These are phyloP conservation scores for Candida yuanshanica DNA, from an alignment of 805 yeast genomes.

Conservation along the genomic window DNA sequence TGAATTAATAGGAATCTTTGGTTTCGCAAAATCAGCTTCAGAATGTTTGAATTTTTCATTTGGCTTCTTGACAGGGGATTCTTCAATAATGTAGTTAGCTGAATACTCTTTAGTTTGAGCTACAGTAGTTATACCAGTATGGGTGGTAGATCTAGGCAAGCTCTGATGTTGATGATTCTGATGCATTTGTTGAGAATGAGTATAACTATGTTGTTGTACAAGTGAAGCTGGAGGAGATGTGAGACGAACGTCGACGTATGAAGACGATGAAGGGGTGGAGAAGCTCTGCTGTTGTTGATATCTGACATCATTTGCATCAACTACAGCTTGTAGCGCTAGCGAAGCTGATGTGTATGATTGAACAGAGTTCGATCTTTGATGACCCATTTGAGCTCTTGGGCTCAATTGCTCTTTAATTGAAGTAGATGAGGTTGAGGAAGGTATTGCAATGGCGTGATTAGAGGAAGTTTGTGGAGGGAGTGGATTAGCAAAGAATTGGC, in stretches of 20 bases:
- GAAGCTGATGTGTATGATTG: constrained; percentile 51
- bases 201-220: constrained; percentile 6
- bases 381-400: constrained; percentile 20
- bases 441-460: constrained; percentile 48
- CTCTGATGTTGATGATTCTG: constrained; percentile 11
- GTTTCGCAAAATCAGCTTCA: constrained; percentile 13
- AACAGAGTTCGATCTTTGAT: constrained; percentile 34
- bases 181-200: constrained; percentile 6
- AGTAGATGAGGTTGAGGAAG: constrained; percentile 32
- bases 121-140: constrained; percentile 23
- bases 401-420: constrained; percentile 21
- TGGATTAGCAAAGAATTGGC: constrained; percentile 40
- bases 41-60: not conserved
- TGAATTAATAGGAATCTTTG: constrained; percentile 19
- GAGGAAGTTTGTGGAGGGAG: constrained; percentile 68
- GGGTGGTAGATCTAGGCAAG: constrained; percentile 32
- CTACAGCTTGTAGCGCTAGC: constrained; percentile 67
- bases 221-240: constrained; percentile 11
- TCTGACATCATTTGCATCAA: constrained; percentile 47
- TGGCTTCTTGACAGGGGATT: constrained; percentile 19
- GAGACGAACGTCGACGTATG: constrained; percentile 19
- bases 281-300: constrained; percentile 7
- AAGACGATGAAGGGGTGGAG: constrained; percentile 11
- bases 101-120: constrained; percentile 6
- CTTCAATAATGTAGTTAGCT: constrained; percentile 17